These are phyloP conservation scores for Globisporangium iwayamae DNA, from an alignment of 352 stramenopile genomes.

Conservation along the genomic window DNA sequence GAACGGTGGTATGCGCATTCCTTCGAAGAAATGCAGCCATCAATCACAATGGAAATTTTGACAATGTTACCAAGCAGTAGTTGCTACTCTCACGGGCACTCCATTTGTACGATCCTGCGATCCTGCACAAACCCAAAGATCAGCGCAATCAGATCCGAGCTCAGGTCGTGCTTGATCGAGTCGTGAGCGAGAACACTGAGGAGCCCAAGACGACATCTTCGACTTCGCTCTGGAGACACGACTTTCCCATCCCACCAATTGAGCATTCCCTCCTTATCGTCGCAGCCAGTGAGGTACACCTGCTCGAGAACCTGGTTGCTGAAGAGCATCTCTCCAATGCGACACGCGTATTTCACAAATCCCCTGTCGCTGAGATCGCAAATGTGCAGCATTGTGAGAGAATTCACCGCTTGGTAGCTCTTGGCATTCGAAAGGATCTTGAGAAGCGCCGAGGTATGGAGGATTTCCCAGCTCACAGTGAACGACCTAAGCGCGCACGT, in stretches of 20 bases:
- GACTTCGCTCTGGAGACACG: background rate
- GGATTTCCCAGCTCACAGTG: background rate
- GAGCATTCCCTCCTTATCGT: background rate
- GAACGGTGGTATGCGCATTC: too few relatives aligned
- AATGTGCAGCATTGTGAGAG: background rate
- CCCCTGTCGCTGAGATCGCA: background rate
- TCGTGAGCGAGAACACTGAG: background rate
- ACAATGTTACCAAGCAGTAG: background rate
- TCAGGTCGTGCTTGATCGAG: background rate
- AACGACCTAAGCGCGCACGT: background rate
- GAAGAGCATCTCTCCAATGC: background rate
- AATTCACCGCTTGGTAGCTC: background rate
- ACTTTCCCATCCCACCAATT: background rate
- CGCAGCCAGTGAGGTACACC: background rate
- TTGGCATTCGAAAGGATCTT: background rate
- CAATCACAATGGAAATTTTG: background rate
- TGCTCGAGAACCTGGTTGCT: slow-evolving; percentile 1
- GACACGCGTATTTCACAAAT: background rate
- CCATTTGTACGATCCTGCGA: background rate
- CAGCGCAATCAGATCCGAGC: background rate
- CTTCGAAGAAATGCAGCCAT: too few relatives aligned
- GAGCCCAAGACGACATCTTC: background rate
- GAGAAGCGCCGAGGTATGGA: background rate
- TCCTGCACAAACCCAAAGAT: background rate
- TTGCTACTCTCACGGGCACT: background rate